A percentile compares a stretch with the other conserved stretches of the same genome.
phyloP scores from a whole-genome alignment of 2,329 filamentous ascomycete genomes.

The Aspergillus sp. region DNA sequence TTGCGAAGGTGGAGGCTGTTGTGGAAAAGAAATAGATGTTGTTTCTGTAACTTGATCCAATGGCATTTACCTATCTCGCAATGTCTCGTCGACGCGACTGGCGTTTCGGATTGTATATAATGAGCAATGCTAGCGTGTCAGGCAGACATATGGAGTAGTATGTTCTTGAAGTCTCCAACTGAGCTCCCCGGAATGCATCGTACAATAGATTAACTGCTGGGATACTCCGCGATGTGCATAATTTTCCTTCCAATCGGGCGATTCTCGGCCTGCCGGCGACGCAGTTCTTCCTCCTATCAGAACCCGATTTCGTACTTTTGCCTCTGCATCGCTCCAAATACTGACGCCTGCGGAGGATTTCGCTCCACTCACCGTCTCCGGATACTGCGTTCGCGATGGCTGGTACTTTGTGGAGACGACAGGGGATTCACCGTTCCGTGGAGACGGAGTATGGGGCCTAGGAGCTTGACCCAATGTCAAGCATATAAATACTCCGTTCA shows the following conservation, averaged over 20 bases:
- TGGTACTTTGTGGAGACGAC: too few species aligned
- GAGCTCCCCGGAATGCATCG: too few species aligned
- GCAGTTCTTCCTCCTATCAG: constrained; percentile 20
- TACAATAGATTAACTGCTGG: too few species aligned
- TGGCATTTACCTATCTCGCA: too few species aligned
- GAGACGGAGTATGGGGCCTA: background rate
- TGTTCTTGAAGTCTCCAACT: too few species aligned
- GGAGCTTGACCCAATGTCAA: too few species aligned
- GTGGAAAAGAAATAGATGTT: constrained; percentile 30
- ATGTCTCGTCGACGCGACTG: too few species aligned
- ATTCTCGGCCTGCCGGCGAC: background rate
- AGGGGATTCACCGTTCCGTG: background rate
- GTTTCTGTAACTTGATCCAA: too few species aligned
- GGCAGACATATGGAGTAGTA: too few species aligned
- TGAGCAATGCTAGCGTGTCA: too few species aligned
- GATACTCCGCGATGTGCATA: constrained; percentile 3
- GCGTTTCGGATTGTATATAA: too few species aligned
- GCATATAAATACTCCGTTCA: too few species aligned
- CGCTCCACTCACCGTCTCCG: background rate
- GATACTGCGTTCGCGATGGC: background rate
- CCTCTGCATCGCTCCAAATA: background rate
- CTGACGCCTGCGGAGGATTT: background rate
- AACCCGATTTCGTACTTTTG: background rate
- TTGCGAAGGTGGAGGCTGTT: constrained; percentile 27
- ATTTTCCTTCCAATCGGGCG: constrained; percentile 18